Percentiles rank a stretch among this genome's conserved stretches.
Evolutionary conservation across 192 early-diverging fungal species (phyloP).

Genomic region (Mortierella alpina): DNA sequence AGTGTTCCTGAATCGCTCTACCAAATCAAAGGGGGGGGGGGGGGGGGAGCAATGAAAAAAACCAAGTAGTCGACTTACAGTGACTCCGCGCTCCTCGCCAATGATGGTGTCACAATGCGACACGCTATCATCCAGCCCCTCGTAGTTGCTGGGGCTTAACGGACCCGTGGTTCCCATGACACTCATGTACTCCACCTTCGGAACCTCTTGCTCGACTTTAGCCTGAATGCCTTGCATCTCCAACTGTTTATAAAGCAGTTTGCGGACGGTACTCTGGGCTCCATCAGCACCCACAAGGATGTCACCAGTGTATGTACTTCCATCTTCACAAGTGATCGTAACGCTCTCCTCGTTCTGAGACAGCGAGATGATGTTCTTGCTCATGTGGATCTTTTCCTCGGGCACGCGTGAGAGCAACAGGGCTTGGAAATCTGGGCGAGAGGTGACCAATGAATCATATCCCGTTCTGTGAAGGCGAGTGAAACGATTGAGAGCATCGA

Average conservation of each 20-base stretch:
- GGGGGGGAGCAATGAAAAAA: background rate
- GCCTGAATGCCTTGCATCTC: constrained; percentile 18
- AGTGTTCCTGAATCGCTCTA: background rate
- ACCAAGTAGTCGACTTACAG: constrained; percentile 9
- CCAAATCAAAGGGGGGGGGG: background rate
- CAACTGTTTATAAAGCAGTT: constrained; percentile 20
- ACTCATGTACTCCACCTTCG: constrained; percentile 16
- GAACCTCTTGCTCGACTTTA: constrained; percentile 9
- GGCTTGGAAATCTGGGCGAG: constrained; percentile 21
- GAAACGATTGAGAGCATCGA: background rate
- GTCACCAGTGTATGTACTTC: constrained; percentile 22
- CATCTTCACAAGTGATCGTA: constrained; percentile 32
- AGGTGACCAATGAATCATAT: constrained; percentile 19
- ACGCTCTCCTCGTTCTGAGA: constrained; percentile 26
- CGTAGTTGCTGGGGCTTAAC: constrained; percentile 30
- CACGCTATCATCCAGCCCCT: constrained; percentile 22
- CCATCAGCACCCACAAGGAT: constrained; percentile 43
- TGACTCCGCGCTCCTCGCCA: constrained; percentile 34
- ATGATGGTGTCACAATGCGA: constrained; percentile 34
- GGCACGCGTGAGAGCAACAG: constrained; percentile 23
- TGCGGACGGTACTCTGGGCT: constrained; percentile 19
- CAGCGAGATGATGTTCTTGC: constrained; percentile 22
- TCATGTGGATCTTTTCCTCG: constrained; percentile 30
- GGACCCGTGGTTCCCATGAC: constrained; percentile 24
- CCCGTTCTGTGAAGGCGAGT: constrained; percentile 10